Conservation (phyloP, 2,329 filamentous ascomycete genomes). For the Venturia aucupariae region DNA sequence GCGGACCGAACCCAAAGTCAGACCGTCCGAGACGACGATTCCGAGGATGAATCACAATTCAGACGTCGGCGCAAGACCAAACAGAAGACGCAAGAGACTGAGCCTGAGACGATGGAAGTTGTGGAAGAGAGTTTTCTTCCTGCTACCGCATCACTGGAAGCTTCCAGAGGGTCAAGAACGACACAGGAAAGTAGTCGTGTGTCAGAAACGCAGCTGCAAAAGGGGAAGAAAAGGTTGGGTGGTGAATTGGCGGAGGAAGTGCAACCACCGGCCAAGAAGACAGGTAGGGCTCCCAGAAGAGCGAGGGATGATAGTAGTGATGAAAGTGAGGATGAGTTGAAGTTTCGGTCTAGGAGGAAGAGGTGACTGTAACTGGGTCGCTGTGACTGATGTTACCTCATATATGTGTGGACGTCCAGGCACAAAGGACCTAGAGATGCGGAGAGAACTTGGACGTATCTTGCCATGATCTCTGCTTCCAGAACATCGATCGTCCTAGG, state of each 20-base stretch:
- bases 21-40: conserved; percentile 3
- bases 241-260: conserved; percentile 1
- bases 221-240: conserved; percentile 17
- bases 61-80: neutral
- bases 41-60: conserved; percentile 8
- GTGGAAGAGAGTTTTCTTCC: conserved; percentile 3
- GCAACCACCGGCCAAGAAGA: conserved; percentile 11
- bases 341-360: conserved; percentile 45
- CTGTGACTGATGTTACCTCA: neutral
- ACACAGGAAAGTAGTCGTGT: neutral
- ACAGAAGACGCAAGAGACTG: neutral
- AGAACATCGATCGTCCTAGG: too few relatives aligned
- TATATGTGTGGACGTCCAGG: neutral
- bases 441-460: neutral
- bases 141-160: neutral
- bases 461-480: neutral
- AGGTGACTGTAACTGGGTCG: conserved; percentile 18
- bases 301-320: conserved; percentile 29
- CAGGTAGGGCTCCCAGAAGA: neutral
- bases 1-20: conserved; percentile 4
- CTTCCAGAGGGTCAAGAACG: neutral
- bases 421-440: neutral
- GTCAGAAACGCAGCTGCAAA: neutral
- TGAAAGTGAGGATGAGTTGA: conserved; percentile 49
- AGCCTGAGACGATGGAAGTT: conserved; percentile 3